Conservation (phyloP, 352 stramenopile species). For the Peronosclerospora sorghi region DNA sequence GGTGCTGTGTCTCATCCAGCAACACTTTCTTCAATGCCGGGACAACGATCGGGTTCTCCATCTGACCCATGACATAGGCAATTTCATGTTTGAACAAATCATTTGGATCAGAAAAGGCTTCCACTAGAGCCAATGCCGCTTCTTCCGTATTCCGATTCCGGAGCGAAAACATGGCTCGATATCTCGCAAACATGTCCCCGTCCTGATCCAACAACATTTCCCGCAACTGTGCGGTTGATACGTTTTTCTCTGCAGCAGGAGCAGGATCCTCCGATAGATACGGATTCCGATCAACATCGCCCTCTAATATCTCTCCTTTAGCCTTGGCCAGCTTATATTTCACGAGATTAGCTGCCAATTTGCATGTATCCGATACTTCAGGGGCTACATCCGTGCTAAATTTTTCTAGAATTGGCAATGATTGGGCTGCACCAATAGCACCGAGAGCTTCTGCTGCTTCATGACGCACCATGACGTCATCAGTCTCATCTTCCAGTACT, state of each 20-base stretch:
- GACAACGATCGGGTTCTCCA: conserved; percentile 82
- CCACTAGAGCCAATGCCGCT: conserved; percentile 62
- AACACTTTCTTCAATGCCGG: conserved; percentile 86
- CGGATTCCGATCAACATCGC: conserved; percentile 71
- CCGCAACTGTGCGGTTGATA: conserved; percentile 73
- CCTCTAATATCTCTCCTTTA: conserved; percentile 33
- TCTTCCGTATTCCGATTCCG: conserved; percentile 91
- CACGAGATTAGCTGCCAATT: conserved; percentile 88
- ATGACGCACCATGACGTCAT: conserved; percentile 90
- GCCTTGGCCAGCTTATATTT: conserved; percentile 80
- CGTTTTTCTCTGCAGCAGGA: conserved; percentile 65
- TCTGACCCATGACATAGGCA: conserved; percentile 91
- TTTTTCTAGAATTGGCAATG: conserved; percentile 79
- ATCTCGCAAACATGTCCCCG: conserved; percentile 86
- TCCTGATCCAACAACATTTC: conserved; percentile 78
- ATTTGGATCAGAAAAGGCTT: conserved; percentile 67
- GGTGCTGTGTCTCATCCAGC: conserved; percentile 85
- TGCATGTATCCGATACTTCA: conserved; percentile 94
- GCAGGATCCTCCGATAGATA: conserved; percentile 96
- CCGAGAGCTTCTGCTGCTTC: conserved; percentile 94
- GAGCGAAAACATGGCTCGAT: conserved; percentile 97
- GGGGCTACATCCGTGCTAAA: conserved; percentile 59
- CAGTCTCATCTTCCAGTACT: conserved; percentile 74
- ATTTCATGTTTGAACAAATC: conserved; percentile 86
- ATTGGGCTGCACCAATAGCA: conserved; percentile 86